phyloP scores from a whole-genome alignment of 2,329 filamentous ascomycete genomes.

The Bertia moriformis region DNA sequence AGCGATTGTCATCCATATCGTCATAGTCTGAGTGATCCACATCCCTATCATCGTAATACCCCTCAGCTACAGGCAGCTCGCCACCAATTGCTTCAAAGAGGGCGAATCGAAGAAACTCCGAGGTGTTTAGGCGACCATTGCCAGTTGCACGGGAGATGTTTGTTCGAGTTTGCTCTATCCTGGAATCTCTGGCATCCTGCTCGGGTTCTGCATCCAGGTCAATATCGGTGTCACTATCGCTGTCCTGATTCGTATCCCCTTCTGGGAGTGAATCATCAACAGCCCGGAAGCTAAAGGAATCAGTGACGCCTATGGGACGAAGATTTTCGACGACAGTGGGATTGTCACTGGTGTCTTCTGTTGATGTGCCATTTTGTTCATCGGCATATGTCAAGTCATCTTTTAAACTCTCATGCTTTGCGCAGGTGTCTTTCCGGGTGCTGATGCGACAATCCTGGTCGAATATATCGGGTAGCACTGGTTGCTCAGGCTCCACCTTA shows the following conservation, averaged over 20 bases:
- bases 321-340: neutral
- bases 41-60: conserved; percentile 6
- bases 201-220: neutral
- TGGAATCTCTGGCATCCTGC: neutral
- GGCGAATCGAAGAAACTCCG: conserved; percentile 9
- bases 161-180: too few species aligned
- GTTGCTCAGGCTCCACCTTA: conserved; percentile 8
- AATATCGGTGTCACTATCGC: neutral
- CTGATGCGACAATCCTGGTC: conserved; percentile 9
- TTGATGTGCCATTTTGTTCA: neutral
- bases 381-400: neutral
- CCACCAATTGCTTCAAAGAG: conserved; percentile 10
- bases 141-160: neutral
- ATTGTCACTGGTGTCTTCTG: neutral
- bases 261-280: too few species aligned
- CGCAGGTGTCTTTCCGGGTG: neutral
- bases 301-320: too few species aligned
- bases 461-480: conserved; percentile 13
- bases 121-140: conserved; percentile 6
- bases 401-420: too few species aligned
- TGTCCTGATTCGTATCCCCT: neutral
- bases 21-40: conserved; percentile 5
- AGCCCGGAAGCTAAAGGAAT: too few species aligned
- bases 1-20: neutral
- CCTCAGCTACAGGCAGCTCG: conserved; percentile 7